Evolutionary conservation across 352 stramenopile species (phyloP).

Genomic region (Phytophthora pluvialis): DNA sequence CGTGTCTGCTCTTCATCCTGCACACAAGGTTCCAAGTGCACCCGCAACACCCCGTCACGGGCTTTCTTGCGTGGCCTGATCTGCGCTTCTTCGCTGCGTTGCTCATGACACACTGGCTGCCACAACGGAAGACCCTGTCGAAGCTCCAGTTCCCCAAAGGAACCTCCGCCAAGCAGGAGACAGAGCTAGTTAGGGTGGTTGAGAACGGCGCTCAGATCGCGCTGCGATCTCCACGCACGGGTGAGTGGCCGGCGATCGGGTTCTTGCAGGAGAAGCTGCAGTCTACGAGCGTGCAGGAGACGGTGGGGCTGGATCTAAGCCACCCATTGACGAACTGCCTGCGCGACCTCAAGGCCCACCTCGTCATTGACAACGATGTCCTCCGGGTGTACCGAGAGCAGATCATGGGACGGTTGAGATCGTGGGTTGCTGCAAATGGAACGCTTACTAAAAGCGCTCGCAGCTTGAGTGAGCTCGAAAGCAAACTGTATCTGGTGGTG

Average conservation of each 20-base stretch:
- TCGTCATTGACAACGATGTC: constrained; percentile 78
- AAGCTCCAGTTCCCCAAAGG: constrained; percentile 36
- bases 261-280: constrained; percentile 65
- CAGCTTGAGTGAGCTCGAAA: constrained; percentile 38
- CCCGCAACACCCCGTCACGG: constrained; percentile 52
- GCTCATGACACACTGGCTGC: constrained; percentile 82
- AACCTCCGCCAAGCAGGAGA: constrained; percentile 1
- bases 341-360: constrained; percentile 75
- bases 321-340: constrained; percentile 68
- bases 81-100: constrained; percentile 75
- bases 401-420: constrained; percentile 47
- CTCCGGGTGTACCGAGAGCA: constrained; percentile 53
- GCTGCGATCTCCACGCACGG: constrained; percentile 25
- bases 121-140: constrained; percentile 50
- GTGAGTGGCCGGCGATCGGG: constrained; percentile 57
- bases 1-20: constrained; percentile 82
- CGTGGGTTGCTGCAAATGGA: constrained; percentile 16
- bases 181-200: constrained; percentile 31
- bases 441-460: constrained; percentile 22
- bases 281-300: constrained; percentile 58
- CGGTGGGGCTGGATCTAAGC: constrained; percentile 68
- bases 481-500: constrained; percentile 70
- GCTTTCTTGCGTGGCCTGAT: constrained; percentile 72
- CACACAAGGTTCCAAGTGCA: constrained; percentile 84
- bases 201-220: constrained; percentile 63